Base-by-base conservation (phyloP, 2,329 filamentous ascomycete genomes). In the Pseudohalonectria lignicola region DNA sequence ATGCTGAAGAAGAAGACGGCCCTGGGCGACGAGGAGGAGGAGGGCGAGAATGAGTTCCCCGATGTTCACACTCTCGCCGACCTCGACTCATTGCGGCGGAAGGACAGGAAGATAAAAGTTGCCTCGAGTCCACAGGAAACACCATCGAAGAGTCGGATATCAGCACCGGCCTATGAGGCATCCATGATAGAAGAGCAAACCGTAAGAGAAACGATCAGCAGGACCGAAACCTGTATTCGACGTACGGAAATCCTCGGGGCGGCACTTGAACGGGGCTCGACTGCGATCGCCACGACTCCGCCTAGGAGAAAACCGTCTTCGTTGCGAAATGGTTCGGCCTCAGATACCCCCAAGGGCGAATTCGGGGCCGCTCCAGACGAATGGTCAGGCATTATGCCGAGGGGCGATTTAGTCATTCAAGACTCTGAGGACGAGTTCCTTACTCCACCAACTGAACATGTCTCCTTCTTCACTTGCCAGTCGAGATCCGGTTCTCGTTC, bases 391-490 rank as follows among this genome's bases (percentile, higher is more conserved):
- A 49, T 41, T 11, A 45, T 36, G 12, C 43, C 45, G 7, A 45
- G 45, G 35, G 46, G 36, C 33, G 41, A 40, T 20, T 51, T 53
- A 25, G 52, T 73, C 6, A 67, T 76, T 30, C 61, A 68, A 37
- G 73, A 77, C 46, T 77, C 73, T 0, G 73, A 76, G 32, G 72
- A 76, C 31, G 71, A 76, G 31, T 67, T 66, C 31, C 47, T 67
- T 5, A 64, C 63, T 5, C 61, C 67, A 11, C 58, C 54, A 8
- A 54, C 54, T 9, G 54, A 52, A 28, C 53, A 67, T 48, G 42
- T 50, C 39, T 48, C 54, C 4, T 50, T 51, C 11, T 47, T 53
- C 16, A 51, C 51, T 17, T 48, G 40, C 10, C 40, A 37, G 5
- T 41, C 36, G 4, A 30, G 33, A 7, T 34, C 39, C 2, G 23